phyloP scores from a whole-genome alignment of 176 grass and related monocot species.

The Puya raimondii region DNA sequence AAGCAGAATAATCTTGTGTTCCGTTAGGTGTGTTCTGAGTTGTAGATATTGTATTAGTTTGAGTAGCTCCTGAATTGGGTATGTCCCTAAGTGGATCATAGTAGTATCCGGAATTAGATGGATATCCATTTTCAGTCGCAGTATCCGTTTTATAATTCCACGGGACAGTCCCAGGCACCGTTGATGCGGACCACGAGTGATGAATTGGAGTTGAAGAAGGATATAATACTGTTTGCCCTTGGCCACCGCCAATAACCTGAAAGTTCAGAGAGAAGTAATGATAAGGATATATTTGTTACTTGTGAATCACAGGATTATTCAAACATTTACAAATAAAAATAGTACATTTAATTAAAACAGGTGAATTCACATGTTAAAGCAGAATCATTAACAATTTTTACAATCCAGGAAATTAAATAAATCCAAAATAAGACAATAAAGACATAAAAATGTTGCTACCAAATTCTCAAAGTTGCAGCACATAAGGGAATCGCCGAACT shows the following conservation, averaged over 20 bases:
- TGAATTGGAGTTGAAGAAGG: slow-evolving; percentile 33
- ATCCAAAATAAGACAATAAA: too few species aligned
- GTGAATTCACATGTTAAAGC: neutral
- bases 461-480: neutral
- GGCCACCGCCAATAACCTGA: slow-evolving; percentile 39
- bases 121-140: slow-evolving; percentile 28
- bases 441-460: neutral
- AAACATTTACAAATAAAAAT: slow-evolving; percentile 3
- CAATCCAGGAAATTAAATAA: too few species aligned
- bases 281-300: slow-evolving; percentile 15
- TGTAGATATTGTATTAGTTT: slow-evolving; percentile 31
- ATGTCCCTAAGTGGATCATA: slow-evolving; percentile 71
- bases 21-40: slow-evolving; percentile 22
- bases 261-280: slow-evolving; percentile 18
- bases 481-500: neutral
- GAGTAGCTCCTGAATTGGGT: slow-evolving; percentile 39
- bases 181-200: slow-evolving; percentile 47
- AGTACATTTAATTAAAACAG: neutral
- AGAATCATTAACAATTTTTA: too few species aligned
- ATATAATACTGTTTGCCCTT: slow-evolving; percentile 53
- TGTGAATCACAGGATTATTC: slow-evolving; percentile 3
- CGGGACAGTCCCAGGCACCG: slow-evolving; percentile 25
- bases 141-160: slow-evolving; percentile 47
- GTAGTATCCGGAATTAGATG: slow-evolving; percentile 31
- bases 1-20: slow-evolving; percentile 28